Conservation (phyloP, 2,329 filamentous ascomycete genomes). For the Chaetomium olivaceum region DNA sequence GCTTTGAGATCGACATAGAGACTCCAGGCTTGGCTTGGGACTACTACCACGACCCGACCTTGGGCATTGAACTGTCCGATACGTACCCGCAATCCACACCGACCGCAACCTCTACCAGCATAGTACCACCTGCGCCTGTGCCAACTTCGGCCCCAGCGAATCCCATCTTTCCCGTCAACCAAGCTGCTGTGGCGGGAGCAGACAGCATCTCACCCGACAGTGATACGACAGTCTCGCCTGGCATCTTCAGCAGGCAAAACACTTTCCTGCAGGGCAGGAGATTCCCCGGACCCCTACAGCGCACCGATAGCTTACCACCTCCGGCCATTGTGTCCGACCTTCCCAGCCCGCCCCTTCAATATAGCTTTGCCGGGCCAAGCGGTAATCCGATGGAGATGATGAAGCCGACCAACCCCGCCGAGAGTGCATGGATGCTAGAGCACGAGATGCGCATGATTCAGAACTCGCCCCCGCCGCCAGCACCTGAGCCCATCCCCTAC, state of each 20-base stretch:
- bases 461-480: constrained; percentile 37
- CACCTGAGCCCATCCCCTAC: constrained; percentile 15
- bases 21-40: constrained; percentile 32
- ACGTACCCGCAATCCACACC: constrained; percentile 22
- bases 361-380: constrained; percentile 37
- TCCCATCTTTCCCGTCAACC: constrained; percentile 17
- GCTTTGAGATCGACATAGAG: constrained; percentile 30
- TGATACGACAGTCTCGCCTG: constrained; percentile 27
- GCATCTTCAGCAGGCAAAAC: constrained; percentile 24
- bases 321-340: constrained; percentile 34
- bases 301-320: constrained; percentile 33
- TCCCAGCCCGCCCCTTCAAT: constrained; percentile 28
- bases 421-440: constrained; percentile 39
- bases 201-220: constrained; percentile 27
- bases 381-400: constrained; percentile 58
- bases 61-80: constrained; percentile 22
- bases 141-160: constrained; percentile 21
- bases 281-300: constrained; percentile 23
- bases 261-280: constrained; percentile 19
- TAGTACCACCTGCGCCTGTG: constrained; percentile 15
- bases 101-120: constrained; percentile 16
- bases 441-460: constrained; percentile 41
- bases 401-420: constrained; percentile 44
- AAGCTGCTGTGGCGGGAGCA: constrained; percentile 20
- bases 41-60: constrained; percentile 33